Conservation (phyloP, 2,329 filamentous ascomycete species). For the Nannizziopsis barbatae region DNA sequence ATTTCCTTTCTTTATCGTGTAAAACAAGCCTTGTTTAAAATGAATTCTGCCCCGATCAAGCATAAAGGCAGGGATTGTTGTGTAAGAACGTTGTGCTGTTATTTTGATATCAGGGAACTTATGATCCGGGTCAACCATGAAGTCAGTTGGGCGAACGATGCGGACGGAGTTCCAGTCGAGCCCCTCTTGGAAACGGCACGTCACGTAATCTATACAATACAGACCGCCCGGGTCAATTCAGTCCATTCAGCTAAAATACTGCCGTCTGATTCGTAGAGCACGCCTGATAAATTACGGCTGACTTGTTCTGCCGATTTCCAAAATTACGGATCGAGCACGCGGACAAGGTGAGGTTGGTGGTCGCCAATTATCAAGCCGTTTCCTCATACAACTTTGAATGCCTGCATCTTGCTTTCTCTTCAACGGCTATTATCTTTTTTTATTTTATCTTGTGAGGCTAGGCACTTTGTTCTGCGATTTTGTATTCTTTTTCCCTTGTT, state of each 20-base stretch:
- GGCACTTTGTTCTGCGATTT: not conserved
- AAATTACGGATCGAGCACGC: slow-evolving; percentile 10
- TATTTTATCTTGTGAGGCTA: slow-evolving; percentile 1
- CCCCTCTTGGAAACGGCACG: slow-evolving; percentile 10
- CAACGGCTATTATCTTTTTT: slow-evolving; percentile 4
- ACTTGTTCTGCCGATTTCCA: slow-evolving; percentile 6
- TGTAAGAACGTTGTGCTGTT: too few species aligned
- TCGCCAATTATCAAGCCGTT: slow-evolving; percentile 7
- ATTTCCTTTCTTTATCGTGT: too few species aligned
- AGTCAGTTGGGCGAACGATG: not conserved
- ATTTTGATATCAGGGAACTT: too few species aligned
- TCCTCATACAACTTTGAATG: slow-evolving; percentile 4
- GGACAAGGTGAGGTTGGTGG: slow-evolving; percentile 6
- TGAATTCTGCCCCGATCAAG: too few species aligned
- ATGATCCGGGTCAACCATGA: not conserved
- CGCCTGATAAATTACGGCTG: not conserved
- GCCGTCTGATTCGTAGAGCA: not conserved
- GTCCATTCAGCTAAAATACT: not conserved
- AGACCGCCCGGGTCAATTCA: not conserved
- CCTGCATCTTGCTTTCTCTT: not conserved
- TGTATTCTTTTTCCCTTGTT: not conserved
- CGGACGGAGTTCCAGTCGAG: slow-evolving; percentile 6
- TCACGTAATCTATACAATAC: slow-evolving; percentile 1
- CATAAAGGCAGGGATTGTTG: too few species aligned
- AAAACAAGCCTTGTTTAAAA: too few species aligned